Conservation (phyloP, 495 filamentous ascomycete genomes). For the Tuber calosporum region DNA sequence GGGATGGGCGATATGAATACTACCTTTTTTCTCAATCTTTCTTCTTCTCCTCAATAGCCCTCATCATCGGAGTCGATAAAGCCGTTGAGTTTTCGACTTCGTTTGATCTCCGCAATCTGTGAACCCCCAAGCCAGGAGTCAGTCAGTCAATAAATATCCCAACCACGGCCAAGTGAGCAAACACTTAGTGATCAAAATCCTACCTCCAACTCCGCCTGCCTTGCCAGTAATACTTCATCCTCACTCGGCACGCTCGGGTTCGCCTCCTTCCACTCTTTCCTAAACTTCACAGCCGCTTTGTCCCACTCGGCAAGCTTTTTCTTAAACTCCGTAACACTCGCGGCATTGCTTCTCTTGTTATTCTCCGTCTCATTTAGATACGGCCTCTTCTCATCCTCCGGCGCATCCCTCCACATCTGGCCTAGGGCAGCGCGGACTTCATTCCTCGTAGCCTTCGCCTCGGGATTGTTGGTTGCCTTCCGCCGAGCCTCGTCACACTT, state of each 20-base stretch:
- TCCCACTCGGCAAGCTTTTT: conserved; percentile 62
- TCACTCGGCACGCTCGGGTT: conserved; percentile 49
- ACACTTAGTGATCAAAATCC: conserved; percentile 8
- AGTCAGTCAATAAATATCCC: conserved; percentile 6
- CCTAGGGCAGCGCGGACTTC: conserved; percentile 76
- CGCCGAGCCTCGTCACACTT: conserved; percentile 63
- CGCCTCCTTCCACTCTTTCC: conserved; percentile 56
- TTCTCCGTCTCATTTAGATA: conserved; percentile 65
- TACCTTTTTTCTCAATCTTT: conserved; percentile 5
- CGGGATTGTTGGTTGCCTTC: conserved; percentile 57
- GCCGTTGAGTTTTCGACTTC: conserved; percentile 40
- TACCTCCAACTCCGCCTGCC: conserved; percentile 39
- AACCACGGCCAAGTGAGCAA: background rate
- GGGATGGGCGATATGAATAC: background rate
- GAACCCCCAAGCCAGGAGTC: background rate
- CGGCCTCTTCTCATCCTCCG: conserved; percentile 60
- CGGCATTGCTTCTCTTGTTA: conserved; percentile 57
- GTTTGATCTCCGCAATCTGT: conserved; percentile 41
- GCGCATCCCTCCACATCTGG: conserved; percentile 78
- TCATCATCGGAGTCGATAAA: conserved; percentile 40
- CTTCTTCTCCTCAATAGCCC: conserved; percentile 27
- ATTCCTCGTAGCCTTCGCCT: conserved; percentile 59
- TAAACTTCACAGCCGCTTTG: conserved; percentile 52
- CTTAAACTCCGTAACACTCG: conserved; percentile 54
- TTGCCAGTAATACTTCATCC: conserved; percentile 38